These are phyloP conservation scores for Spathaspora sp. DNA, from an alignment of 805 yeast genomes.

Conservation along the genomic window DNA sequence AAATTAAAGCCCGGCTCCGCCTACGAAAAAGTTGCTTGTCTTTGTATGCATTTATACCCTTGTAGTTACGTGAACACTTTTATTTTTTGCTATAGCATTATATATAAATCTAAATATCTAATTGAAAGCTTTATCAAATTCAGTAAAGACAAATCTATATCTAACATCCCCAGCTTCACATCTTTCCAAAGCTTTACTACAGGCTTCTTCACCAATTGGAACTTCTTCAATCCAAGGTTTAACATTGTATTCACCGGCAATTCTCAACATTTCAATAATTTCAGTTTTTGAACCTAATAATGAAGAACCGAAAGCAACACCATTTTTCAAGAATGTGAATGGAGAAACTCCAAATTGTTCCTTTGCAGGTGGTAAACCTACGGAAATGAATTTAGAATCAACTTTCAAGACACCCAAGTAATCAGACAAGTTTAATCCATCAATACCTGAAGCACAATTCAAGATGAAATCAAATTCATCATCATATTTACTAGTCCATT, in stretches of 20 bases:
- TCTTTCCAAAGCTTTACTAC: constrained; percentile 52
- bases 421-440: constrained; percentile 28
- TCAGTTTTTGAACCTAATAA: constrained; percentile 60
- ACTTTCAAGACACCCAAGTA: constrained; percentile 46
- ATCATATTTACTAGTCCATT: constrained; percentile 31
- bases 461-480: constrained; percentile 44
- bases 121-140: constrained; percentile 45
- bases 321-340: constrained; percentile 46
- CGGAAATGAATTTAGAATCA: constrained; percentile 57
- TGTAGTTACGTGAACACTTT: not conserved
- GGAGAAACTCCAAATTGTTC: constrained; percentile 46
- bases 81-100: too few species aligned
- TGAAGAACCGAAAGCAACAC: constrained; percentile 55
- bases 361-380: constrained; percentile 57
- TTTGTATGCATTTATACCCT: not conserved
- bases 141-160: constrained; percentile 61
- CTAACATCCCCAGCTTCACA: constrained; percentile 54
- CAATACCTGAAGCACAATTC: constrained; percentile 39
- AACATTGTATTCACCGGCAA: constrained; percentile 58
- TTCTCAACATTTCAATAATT: constrained; percentile 60
- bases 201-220: constrained; percentile 50
- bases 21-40: not conserved
- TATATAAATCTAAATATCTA: not conserved
- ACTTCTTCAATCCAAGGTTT: constrained; percentile 63
- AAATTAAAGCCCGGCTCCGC: constrained; percentile 3